phyloP scores from a whole-genome alignment of 257 asterid species.

The Petunia secreta region DNA sequence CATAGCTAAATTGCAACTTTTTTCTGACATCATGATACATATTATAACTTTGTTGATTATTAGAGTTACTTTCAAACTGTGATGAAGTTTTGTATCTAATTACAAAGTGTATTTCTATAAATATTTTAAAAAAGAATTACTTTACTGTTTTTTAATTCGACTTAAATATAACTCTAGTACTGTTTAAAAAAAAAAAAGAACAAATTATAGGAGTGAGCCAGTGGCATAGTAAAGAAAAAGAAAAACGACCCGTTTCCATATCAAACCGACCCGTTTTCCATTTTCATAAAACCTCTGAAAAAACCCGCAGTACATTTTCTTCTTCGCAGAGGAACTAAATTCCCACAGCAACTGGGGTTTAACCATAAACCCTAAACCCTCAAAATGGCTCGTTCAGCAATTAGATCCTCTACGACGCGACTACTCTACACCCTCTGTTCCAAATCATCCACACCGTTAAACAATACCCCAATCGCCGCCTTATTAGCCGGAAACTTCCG shows the following conservation, averaged over 20 bases:
- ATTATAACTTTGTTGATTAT: too few species aligned
- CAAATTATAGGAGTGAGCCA: background rate
- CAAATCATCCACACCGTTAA: conserved; percentile 26
- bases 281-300: background rate
- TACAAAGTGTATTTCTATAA: too few species aligned
- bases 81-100: too few species aligned
- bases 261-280: background rate
- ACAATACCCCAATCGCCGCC: conserved; percentile 47
- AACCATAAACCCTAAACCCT: conserved; percentile 47
- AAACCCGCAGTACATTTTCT: background rate
- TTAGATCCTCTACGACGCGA: conserved; percentile 68
- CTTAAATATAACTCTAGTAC: too few species aligned
- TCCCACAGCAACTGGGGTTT: conserved; percentile 48
- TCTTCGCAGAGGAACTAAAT: background rate
- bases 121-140: too few species aligned
- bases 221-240: background rate
- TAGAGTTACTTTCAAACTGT: background rate
- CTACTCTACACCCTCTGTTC: conserved; percentile 60
- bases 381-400: conserved; percentile 62
- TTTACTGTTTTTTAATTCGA: too few species aligned
- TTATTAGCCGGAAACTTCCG: conserved; percentile 62
- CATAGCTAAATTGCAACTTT: too few species aligned
- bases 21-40: too few species aligned
- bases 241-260: background rate
- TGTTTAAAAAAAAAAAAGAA: too few species aligned